phyloP scores from a whole-genome alignment of 805 yeast species.

The Candida germanica region DNA sequence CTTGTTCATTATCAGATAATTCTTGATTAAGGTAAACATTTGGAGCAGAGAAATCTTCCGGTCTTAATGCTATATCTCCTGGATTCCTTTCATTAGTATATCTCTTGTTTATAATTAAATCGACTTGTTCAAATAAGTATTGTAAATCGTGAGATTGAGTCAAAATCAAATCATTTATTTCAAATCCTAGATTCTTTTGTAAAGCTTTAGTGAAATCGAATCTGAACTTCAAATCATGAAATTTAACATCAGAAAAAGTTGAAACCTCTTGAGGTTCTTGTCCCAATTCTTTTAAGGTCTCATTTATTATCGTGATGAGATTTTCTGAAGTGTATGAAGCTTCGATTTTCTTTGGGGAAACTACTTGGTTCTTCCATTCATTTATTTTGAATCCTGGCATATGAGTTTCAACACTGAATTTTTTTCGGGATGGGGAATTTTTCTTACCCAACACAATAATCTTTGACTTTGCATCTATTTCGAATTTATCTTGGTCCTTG shows the following conservation, averaged over 20 bases:
- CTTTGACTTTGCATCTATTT: slow-evolving; percentile 28
- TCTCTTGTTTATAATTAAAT: slow-evolving; percentile 37
- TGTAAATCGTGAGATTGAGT: slow-evolving; percentile 38
- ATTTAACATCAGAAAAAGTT: slow-evolving; percentile 15
- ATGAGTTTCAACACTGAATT: slow-evolving; percentile 25
- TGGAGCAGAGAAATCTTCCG: slow-evolving; percentile 52
- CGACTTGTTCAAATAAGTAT: slow-evolving; percentile 37
- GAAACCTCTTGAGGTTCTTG: slow-evolving; percentile 13
- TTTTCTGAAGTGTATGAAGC: slow-evolving; percentile 22
- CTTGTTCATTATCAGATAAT: slow-evolving; percentile 44
- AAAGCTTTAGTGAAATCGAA: slow-evolving; percentile 48
- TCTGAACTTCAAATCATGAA: slow-evolving; percentile 46
- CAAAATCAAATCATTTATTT: slow-evolving; percentile 51
- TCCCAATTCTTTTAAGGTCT: slow-evolving; percentile 22
- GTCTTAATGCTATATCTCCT: slow-evolving; percentile 64
- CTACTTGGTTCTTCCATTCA: slow-evolving; percentile 33
- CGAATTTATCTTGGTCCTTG: slow-evolving; percentile 36
- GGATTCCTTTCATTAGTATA: slow-evolving; percentile 64
- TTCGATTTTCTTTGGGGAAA: slow-evolving; percentile 26
- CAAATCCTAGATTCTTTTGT: slow-evolving; percentile 47
- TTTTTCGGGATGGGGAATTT: slow-evolving; percentile 31
- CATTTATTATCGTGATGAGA: slow-evolving; percentile 22
- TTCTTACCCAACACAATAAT: slow-evolving; percentile 33
- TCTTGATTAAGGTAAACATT: slow-evolving; percentile 56
- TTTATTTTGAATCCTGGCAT: slow-evolving; percentile 33